Evolutionary conservation across 768 basidiomycete species (phyloP).

Genomic region (Mycena kentingensis): DNA sequence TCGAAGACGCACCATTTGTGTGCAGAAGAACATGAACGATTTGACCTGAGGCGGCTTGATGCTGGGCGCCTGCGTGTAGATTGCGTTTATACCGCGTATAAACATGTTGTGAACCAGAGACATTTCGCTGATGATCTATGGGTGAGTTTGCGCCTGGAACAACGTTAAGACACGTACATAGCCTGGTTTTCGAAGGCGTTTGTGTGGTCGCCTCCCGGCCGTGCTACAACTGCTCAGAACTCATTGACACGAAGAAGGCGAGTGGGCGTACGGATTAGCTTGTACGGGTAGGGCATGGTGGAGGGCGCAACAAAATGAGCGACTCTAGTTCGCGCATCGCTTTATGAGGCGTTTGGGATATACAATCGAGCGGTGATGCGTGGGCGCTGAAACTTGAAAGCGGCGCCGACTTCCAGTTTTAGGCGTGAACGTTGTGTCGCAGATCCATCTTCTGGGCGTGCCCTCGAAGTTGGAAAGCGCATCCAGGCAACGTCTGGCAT

Average conservation of each 20-base stretch:
- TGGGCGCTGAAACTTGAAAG: no score
- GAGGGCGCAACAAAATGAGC: no score
- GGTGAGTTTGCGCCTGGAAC: neutral
- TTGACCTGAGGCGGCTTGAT: constrained; percentile 27
- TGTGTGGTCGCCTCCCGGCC: constrained; percentile 30
- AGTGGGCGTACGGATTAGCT: neutral
- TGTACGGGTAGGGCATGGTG: constrained; percentile 3
- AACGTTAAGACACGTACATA: constrained; percentile 22
- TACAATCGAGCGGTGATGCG: no score
- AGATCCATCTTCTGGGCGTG: no score
- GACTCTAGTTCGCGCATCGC: no score
- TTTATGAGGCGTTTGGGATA: no score
- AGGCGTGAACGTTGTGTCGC: no score
- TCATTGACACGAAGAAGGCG: neutral
- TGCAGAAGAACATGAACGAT: constrained; percentile 30
- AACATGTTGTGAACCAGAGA: constrained; percentile 33
- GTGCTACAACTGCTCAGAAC: constrained; percentile 7
- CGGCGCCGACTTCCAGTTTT: no score
- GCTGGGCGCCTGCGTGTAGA: constrained; percentile 27
- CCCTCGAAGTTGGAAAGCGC: no score
- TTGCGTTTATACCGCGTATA: constrained; percentile 32
- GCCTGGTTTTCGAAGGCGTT: constrained; percentile 32
- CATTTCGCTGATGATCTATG: constrained; percentile 29
- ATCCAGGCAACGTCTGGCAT: no score
- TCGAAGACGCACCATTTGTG: constrained; percentile 25